Evolutionary conservation across 192 early-diverging fungal genomes (phyloP).

Genomic region (Gonapodya sp.): DNA sequence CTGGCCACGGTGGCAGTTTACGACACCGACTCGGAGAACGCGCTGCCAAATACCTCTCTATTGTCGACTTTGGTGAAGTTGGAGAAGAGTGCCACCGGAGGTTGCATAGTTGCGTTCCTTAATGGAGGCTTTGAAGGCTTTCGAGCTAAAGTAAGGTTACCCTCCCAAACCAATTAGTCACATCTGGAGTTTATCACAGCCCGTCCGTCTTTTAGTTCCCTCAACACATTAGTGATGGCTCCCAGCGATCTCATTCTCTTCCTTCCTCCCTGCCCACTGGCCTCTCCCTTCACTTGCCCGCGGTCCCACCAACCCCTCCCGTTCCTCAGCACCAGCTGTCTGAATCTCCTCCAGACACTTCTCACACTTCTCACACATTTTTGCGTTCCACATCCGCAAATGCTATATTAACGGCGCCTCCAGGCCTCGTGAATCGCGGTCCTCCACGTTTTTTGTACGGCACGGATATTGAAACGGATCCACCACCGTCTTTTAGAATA

Average conservation of each 20-base stretch:
- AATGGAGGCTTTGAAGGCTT: conserved; percentile 18
- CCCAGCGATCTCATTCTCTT: no score
- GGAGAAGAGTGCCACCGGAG: background rate
- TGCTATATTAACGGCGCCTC: background rate
- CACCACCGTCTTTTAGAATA: background rate
- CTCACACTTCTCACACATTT: no score
- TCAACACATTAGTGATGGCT: background rate
- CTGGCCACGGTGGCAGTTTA: conserved; percentile 37
- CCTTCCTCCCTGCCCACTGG: background rate
- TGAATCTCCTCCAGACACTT: no score
- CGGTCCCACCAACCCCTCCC: background rate
- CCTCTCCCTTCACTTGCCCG: background rate
- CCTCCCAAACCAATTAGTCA: background rate
- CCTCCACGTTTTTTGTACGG: background rate
- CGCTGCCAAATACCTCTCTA: conserved; percentile 15
- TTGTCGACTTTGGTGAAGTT: background rate
- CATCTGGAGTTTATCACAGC: background rate
- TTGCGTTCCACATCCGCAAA: no score
- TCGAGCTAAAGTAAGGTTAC: background rate
- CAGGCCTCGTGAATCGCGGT: background rate
- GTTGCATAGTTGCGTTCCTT: conserved; percentile 17
- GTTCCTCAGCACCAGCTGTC: background rate
- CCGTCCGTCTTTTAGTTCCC: background rate
- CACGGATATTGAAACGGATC: background rate
- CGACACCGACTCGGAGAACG: conserved; percentile 41